Conservation (phyloP, 148 eudicot species). For the Nepenthes gracilis region DNA sequence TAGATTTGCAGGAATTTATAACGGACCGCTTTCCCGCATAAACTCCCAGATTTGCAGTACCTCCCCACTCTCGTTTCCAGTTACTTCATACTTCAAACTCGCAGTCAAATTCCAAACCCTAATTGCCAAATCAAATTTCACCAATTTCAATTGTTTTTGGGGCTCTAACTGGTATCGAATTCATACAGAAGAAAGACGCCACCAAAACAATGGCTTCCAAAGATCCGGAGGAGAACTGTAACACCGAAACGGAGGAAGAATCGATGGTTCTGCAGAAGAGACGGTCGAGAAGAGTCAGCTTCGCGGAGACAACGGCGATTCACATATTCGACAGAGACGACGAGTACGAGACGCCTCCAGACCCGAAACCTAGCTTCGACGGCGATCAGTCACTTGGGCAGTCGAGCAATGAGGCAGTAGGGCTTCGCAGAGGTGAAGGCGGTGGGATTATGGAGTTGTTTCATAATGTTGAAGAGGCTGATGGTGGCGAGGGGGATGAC, state of each 20-base stretch:
- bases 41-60: too few relatives aligned
- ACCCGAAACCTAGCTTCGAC: constrained; percentile 6
- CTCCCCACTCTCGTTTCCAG: too few relatives aligned
- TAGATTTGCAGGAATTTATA: too few relatives aligned
- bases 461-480: constrained; percentile 9
- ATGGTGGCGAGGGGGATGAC: constrained; percentile 12
- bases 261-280: constrained; percentile 31
- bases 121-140: too few relatives aligned
- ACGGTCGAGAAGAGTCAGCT: constrained; percentile 76
- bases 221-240: constrained; percentile 21
- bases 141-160: too few relatives aligned
- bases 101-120: too few relatives aligned
- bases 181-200: too few relatives aligned
- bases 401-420: constrained; percentile 4
- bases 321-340: constrained; percentile 76
- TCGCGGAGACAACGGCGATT: constrained; percentile 82
- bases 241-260: constrained; percentile 49
- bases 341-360: constrained; percentile 41
- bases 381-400: constrained; percentile 3
- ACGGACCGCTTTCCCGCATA: too few relatives aligned
- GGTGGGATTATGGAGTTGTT: constrained; percentile 26
- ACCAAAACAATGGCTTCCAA: constrained; percentile 5
- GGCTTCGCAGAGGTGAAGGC: constrained; percentile 17
- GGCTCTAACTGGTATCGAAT: too few relatives aligned
- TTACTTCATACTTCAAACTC: too few relatives aligned